Percentiles rank a stretch among this genome's conserved stretches.
These are phyloP conservation scores for Phylloporus scabripes DNA, from an alignment of 768 basidiomycete genomes.

Conservation along the genomic window DNA sequence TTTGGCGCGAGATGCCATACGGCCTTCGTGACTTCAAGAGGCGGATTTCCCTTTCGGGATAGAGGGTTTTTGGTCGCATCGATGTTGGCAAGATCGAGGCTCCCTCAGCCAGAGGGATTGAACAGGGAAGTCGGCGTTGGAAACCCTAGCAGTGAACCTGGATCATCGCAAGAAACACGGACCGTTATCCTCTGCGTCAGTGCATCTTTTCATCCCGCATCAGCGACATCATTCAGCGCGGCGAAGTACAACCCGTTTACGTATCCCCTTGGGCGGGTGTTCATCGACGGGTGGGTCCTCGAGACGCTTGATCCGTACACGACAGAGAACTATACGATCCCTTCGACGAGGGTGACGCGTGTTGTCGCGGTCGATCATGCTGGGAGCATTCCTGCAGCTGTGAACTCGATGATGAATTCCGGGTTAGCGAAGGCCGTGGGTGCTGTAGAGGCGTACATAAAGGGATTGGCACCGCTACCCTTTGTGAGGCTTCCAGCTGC, in stretches of 20 bases:
- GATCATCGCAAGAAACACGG: constrained; percentile 37
- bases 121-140: constrained; percentile 37
- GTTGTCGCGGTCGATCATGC: constrained; percentile 83
- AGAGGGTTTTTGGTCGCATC: constrained; percentile 80
- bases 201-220: constrained; percentile 73
- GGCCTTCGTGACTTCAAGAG: constrained; percentile 64
- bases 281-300: constrained; percentile 91
- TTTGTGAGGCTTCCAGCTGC: constrained; percentile 63
- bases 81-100: constrained; percentile 58
- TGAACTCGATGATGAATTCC: constrained; percentile 83
- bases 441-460: constrained; percentile 69
- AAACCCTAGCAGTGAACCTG: constrained; percentile 20
- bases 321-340: constrained; percentile 89
- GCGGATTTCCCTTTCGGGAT: constrained; percentile 86
- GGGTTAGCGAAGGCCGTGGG: constrained; percentile 67
- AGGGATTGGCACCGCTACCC: constrained; percentile 58
- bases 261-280: constrained; percentile 74
- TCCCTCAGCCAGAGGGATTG: constrained; percentile 32
- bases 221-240: constrained; percentile 47
- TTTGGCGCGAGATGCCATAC: constrained; percentile 75
- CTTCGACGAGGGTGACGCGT: constrained; percentile 83
- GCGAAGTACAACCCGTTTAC: constrained; percentile 70
- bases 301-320: constrained; percentile 97
- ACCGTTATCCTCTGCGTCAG: constrained; percentile 79
- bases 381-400: constrained; percentile 76